Conservation (phyloP, 768 basidiomycete species). For the Leccinum aurantiacum region DNA sequence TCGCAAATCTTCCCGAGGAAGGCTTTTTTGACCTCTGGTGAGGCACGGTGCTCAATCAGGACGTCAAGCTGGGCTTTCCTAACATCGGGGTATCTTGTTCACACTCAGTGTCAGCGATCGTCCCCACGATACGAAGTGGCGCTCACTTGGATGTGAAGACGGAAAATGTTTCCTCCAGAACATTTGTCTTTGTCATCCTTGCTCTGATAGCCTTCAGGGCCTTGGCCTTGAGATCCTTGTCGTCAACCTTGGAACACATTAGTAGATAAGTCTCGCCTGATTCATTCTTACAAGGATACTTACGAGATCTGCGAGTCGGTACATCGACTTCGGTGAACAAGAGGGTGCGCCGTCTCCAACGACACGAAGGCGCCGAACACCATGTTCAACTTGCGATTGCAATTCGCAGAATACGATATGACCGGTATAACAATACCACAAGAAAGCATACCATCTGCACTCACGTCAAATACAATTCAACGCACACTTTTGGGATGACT, state of each 20-base stretch:
- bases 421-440: constrained; percentile 30
- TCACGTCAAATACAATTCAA: not conserved
- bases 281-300: not conserved
- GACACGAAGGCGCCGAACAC: not conserved
- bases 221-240: constrained; percentile 18
- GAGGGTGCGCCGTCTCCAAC: constrained; percentile 5
- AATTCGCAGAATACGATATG: constrained; percentile 15
- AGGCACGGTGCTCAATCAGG: constrained; percentile 10
- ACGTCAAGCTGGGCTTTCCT: constrained; percentile 17
- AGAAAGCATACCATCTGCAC: constrained; percentile 24
- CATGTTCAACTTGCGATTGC: constrained; percentile 15
- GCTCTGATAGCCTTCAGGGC: constrained; percentile 21
- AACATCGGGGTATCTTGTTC: constrained; percentile 1
- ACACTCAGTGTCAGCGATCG: too few relatives aligned
- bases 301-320: constrained; percentile 35
- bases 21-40: constrained; percentile 15
- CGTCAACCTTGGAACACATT: constrained; percentile 8
- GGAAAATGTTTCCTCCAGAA: constrained; percentile 29
- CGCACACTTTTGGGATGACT: not conserved
- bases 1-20: constrained; percentile 13
- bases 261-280: not conserved
- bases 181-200: constrained; percentile 18
- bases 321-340: constrained; percentile 41
- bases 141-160: constrained; percentile 25
- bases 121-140: too few relatives aligned